A percentile compares a stretch with the other conserved stretches of the same genome.
Evolutionary conservation across 2,329 filamentous ascomycete genomes (phyloP).

Genomic region (Zopfia rhizophila): DNA sequence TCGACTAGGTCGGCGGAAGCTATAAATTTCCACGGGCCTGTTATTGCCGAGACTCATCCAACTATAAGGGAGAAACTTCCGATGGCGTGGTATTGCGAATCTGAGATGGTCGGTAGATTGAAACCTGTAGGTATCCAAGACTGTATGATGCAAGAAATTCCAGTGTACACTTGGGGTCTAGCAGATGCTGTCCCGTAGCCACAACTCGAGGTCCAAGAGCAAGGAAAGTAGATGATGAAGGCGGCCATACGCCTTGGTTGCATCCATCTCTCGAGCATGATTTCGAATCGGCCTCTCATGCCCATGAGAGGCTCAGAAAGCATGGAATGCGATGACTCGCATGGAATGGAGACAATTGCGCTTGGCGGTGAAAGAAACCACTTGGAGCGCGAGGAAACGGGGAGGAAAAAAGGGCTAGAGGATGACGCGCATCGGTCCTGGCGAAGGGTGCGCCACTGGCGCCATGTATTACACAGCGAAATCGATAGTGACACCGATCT

Average conservation of each 20-base stretch:
- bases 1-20: slow-evolving; percentile 21
- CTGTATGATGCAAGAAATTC: slow-evolving; percentile 17
- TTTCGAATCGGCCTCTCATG: no score
- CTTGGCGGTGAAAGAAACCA: slow-evolving; percentile 31
- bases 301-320: no score
- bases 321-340: slow-evolving; percentile 36
- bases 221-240: slow-evolving; percentile 22
- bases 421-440: slow-evolving; percentile 45
- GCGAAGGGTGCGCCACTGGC: slow-evolving; percentile 42
- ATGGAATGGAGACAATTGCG: slow-evolving; percentile 39
- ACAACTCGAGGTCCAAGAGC: slow-evolving; percentile 26
- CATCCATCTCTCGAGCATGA: background rate
- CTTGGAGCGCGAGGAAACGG: slow-evolving; percentile 33
- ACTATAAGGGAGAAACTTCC: no score
- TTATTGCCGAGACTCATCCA: no score
- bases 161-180: slow-evolving; percentile 24
- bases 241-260: slow-evolving; percentile 9
- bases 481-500: slow-evolving; percentile 48
- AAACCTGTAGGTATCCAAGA: slow-evolving; percentile 26
- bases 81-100: no score
- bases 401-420: slow-evolving; percentile 28
- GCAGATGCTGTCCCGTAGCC: slow-evolving; percentile 31
- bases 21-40: no score
- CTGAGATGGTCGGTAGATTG: no score
- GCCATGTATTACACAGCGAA: slow-evolving; percentile 38